Evolutionary conservation across 2,329 filamentous ascomycete species (phyloP).

Genomic region (Calonectria pseudoreteaudii): DNA sequence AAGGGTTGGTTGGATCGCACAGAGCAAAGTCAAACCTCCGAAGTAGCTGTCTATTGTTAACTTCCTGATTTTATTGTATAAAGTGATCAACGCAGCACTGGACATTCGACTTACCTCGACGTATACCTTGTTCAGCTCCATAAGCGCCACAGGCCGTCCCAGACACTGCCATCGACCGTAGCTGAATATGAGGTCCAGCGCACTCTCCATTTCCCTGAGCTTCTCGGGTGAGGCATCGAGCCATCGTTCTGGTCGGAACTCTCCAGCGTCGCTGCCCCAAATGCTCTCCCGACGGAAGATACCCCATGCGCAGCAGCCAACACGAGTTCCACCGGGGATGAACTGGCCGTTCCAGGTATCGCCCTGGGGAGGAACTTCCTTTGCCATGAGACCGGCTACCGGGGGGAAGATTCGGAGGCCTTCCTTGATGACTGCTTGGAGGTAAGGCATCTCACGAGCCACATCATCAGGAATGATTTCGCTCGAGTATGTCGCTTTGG

Average conservation of each 20-base stretch:
- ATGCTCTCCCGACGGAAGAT: slow-evolving; percentile 48
- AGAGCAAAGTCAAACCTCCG: slow-evolving; percentile 46
- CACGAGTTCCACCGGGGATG: slow-evolving; percentile 48
- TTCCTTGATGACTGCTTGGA: slow-evolving; percentile 64
- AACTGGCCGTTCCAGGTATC: slow-evolving; percentile 47
- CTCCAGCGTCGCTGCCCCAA: slow-evolving; percentile 49
- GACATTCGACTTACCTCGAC: slow-evolving; percentile 51
- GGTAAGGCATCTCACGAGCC: slow-evolving; percentile 53
- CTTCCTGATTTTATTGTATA: not conserved
- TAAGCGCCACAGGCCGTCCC: slow-evolving; percentile 51
- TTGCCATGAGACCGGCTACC: slow-evolving; percentile 51
- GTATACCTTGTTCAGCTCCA: slow-evolving; percentile 54
- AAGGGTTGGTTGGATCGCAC: slow-evolving; percentile 46
- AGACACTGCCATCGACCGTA: slow-evolving; percentile 54
- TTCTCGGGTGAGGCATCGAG: slow-evolving; percentile 49
- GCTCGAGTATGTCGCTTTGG: slow-evolving; percentile 26
- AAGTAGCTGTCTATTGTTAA: slow-evolving; percentile 39
- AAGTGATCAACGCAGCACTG: fast-evolving
- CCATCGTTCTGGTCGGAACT: slow-evolving; percentile 52
- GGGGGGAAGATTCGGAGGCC: slow-evolving; percentile 53
- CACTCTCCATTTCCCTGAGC: slow-evolving; percentile 49
- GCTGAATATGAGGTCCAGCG: slow-evolving; percentile 53
- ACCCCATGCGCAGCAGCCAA: slow-evolving; percentile 51
- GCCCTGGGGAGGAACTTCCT: slow-evolving; percentile 46
- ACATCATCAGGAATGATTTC: slow-evolving; percentile 47